phyloP scores from a whole-genome alignment of 2,329 filamentous ascomycete species.

The Pestalotiopsis fici region DNA sequence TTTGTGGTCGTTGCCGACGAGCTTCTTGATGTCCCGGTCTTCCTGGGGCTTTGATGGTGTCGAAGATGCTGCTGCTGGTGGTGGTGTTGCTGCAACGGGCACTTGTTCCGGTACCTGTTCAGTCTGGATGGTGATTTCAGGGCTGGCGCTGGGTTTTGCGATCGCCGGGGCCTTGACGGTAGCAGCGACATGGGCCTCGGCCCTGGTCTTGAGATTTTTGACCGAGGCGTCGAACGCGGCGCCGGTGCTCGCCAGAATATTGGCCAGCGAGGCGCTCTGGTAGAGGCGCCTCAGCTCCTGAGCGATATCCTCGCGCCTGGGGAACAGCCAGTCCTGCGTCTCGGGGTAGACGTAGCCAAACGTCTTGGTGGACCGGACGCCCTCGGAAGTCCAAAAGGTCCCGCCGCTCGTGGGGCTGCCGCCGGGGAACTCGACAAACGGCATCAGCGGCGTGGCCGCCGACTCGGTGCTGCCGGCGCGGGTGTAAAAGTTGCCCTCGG shows the following conservation, averaged over 20 bases:
- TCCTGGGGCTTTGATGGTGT: too few relatives aligned
- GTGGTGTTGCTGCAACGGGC: too few relatives aligned
- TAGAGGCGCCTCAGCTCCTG: neutral
- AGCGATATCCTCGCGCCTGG: neutral
- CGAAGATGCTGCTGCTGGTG: too few relatives aligned
- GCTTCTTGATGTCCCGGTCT: slow-evolving; percentile 14
- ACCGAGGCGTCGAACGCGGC: neutral
- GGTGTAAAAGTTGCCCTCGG: neutral
- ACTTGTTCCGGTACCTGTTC: too few relatives aligned
- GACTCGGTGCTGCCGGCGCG: slow-evolving; percentile 8
- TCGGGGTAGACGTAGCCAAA: slow-evolving; percentile 30
- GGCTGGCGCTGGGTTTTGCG: too few relatives aligned
- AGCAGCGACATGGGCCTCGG: neutral
- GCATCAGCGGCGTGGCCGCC: slow-evolving; percentile 18
- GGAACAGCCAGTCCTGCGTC: slow-evolving; percentile 23
- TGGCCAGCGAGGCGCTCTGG: neutral
- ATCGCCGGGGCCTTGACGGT: too few relatives aligned
- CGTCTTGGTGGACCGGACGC: slow-evolving; percentile 21
- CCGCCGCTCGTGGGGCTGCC: slow-evolving; percentile 21
- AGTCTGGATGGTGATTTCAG: too few relatives aligned
- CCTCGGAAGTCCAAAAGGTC: slow-evolving; percentile 27
- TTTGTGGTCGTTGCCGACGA: slow-evolving; percentile 25
- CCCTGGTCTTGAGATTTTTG: neutral
- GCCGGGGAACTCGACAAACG: slow-evolving; percentile 18
- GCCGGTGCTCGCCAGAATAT: neutral